These are phyloP conservation scores for Termitomyces sp. DNA, from an alignment of 768 basidiomycete species.

Conservation along the genomic window DNA sequence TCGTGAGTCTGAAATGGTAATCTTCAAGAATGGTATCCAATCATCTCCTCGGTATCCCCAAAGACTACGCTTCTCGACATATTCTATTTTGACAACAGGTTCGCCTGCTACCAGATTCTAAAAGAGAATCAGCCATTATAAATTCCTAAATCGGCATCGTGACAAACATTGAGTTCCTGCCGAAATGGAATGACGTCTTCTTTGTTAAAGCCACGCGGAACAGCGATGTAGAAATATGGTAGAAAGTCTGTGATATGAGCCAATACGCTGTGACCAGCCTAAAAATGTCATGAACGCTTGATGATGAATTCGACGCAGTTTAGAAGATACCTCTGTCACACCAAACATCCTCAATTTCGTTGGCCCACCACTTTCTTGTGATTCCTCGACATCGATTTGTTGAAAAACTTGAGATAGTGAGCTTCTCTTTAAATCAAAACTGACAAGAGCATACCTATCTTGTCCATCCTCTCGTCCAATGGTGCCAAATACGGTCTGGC, in stretches of 20 bases:
- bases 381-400: conserved; percentile 87
- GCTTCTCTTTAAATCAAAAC: neutral
- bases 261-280: conserved; percentile 88
- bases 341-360: conserved; percentile 74
- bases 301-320: neutral
- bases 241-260: conserved; percentile 76
- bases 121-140: neutral
- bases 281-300: neutral
- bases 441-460: conserved; percentile 48
- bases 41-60: conserved; percentile 90
- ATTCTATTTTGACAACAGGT: conserved; percentile 47
- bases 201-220: conserved; percentile 75
- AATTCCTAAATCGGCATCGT: neutral
- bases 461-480: conserved; percentile 56
- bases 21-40: conserved; percentile 74
- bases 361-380: conserved; percentile 37
- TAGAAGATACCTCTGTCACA: conserved; percentile 66
- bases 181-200: conserved; percentile 63
- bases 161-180: conserved; percentile 69
- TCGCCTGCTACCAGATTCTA: conserved; percentile 27
- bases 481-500: conserved; percentile 50
- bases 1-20: conserved; percentile 69
- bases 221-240: conserved; percentile 91
- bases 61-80: conserved; percentile 63
- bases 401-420: conserved; percentile 66